Conservation (phyloP, 108 stramenopile genomes). For the Cafeteria roenbergensis region DNA sequence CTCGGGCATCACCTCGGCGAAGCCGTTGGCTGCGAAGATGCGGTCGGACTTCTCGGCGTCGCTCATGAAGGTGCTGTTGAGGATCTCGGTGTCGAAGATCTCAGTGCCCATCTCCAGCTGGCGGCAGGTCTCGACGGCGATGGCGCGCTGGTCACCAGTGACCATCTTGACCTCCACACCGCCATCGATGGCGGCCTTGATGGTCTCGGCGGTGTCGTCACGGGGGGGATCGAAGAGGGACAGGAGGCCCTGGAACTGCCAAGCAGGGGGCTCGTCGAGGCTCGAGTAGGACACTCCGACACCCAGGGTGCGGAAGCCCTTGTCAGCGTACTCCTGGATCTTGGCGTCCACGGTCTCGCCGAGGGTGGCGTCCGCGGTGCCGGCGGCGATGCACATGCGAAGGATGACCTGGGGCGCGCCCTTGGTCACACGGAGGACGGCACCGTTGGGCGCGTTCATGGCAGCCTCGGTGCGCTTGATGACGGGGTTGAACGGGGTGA, state of each 20-base stretch:
- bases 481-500: slow-evolving; percentile 60
- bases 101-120: slow-evolving; percentile 46
- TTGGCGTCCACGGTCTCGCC: slow-evolving; percentile 2
- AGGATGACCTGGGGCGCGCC: slow-evolving; percentile 60
- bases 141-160: slow-evolving; percentile 63
- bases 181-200: slow-evolving; percentile 33
- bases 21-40: slow-evolving; percentile 22
- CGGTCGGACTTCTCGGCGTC: neutral
- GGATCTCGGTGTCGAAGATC: slow-evolving; percentile 28
- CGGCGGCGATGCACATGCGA: slow-evolving; percentile 24
- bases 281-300: slow-evolving; percentile 36
- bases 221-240: slow-evolving; percentile 68
- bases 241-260: slow-evolving; percentile 55
- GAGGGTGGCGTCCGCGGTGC: slow-evolving; percentile 5
- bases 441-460: slow-evolving; percentile 29
- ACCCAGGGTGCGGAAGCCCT: slow-evolving; percentile 55
- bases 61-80: neutral
- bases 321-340: slow-evolving; percentile 41
- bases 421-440: slow-evolving; percentile 51
- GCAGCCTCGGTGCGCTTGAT: slow-evolving; percentile 58
- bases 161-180: slow-evolving; percentile 70
- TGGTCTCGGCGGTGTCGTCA: slow-evolving; percentile 56
- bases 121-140: slow-evolving; percentile 56
- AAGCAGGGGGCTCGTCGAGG: slow-evolving; percentile 24
- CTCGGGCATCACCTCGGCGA: slow-evolving; percentile 63